Evolutionary conservation across 176 grass and related monocot genomes (phyloP).

Genomic region (Cenchrus fungigraminus): DNA sequence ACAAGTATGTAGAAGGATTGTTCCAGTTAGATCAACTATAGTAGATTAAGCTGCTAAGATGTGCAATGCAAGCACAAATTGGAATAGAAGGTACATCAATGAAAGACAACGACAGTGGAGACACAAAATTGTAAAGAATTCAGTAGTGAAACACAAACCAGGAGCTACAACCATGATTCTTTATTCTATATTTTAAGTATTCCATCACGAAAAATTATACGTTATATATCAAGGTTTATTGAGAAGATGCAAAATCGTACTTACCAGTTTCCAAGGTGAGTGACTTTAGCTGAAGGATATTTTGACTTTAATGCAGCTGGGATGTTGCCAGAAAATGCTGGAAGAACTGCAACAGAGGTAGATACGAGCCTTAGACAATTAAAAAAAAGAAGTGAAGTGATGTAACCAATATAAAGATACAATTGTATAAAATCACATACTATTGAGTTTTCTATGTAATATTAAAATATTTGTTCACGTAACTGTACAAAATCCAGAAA

Average conservation of each 20-base stretch:
- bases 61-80: constrained; percentile 7
- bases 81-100: background rate
- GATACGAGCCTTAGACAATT: constrained; percentile 15
- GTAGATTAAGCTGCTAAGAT: constrained; percentile 18
- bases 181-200: constrained; percentile 17
- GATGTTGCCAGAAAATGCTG: constrained; percentile 82
- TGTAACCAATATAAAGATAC: constrained; percentile 5
- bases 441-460: background rate
- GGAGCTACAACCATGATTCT: constrained; percentile 11
- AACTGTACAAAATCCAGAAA: constrained; percentile 10
- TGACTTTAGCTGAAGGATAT: constrained; percentile 75
- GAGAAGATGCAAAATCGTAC: constrained; percentile 32
- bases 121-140: background rate
- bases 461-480: background rate
- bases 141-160: background rate
- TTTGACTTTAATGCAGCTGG: constrained; percentile 59
- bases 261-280: constrained; percentile 77
- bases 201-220: background rate
- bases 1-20: background rate
- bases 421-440: background rate
- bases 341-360: constrained; percentile 64
- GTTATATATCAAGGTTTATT: constrained; percentile 17
- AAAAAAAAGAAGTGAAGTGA: background rate
- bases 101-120: constrained; percentile 1
- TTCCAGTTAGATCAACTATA: background rate